Percentiles rank a stretch among this genome's conserved stretches.
These are phyloP conservation scores for Penium margaritaceum DNA, from an alignment of 139 green algal species.

Conservation along the genomic window DNA sequence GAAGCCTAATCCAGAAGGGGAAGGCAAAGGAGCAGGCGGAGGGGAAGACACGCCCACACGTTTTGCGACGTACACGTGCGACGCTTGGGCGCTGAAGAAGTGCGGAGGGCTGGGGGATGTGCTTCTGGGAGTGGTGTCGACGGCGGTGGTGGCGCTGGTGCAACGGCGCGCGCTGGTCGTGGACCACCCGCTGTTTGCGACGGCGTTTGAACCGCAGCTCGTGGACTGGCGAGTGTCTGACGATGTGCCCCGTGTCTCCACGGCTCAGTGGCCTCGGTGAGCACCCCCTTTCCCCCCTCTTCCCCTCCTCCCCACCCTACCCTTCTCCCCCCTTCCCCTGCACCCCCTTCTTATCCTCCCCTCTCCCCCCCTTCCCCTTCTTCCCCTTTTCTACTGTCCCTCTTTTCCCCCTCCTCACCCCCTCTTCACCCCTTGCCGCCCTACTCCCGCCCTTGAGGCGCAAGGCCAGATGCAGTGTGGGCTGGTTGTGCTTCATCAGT, in stretches of 20 bases:
- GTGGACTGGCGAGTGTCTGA: neutral
- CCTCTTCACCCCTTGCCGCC: neutral
- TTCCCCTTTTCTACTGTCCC: neutral
- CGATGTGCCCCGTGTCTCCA: neutral
- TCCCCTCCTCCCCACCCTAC: neutral
- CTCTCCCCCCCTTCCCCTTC: too few relatives aligned
- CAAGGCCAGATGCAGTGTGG: too few relatives aligned
- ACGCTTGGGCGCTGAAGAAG: neutral
- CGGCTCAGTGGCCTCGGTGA: neutral
- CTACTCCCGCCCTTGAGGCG: neutral
- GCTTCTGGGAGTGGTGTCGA: constrained; percentile 6
- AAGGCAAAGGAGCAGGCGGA: too few relatives aligned
- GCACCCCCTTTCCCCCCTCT: neutral
- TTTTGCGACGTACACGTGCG: constrained; percentile 1
- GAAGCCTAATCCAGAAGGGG: too few relatives aligned
- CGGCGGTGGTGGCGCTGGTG: neutral
- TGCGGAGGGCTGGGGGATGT: constrained; percentile 5
- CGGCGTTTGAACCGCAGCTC: neutral
- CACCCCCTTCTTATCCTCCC: neutral
- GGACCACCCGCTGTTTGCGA: neutral
- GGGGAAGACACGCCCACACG: too few relatives aligned
- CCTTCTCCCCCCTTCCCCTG: neutral
- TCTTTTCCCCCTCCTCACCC: neutral
- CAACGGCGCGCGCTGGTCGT: neutral
- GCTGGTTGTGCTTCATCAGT: neutral